Conservation (phyloP, 148 eudicot genomes). For the Nepenthes mirabilis region DNA sequence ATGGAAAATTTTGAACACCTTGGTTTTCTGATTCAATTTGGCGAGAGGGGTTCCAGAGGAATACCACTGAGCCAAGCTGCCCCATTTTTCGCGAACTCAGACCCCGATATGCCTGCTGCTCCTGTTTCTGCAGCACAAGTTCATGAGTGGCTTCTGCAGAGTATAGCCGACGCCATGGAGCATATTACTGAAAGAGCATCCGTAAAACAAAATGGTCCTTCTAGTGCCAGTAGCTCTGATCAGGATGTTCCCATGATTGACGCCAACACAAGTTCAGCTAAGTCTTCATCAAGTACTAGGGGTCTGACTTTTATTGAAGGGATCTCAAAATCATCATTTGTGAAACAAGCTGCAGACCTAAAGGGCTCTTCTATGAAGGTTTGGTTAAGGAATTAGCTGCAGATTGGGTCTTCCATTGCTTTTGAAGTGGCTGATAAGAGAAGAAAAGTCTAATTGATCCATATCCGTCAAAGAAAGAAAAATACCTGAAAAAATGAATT, state of each 20-base stretch:
- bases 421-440: background rate
- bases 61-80: slow-evolving; percentile 74
- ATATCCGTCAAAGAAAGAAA: background rate
- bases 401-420: background rate
- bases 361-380: slow-evolving; percentile 87
- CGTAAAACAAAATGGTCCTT: slow-evolving; percentile 67
- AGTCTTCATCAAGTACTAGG: slow-evolving; percentile 55
- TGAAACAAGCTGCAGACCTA: slow-evolving; percentile 79
- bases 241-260: slow-evolving; percentile 87
- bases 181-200: slow-evolving; percentile 68
- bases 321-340: slow-evolving; percentile 71
- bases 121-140: slow-evolving; percentile 81
- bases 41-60: slow-evolving; percentile 71
- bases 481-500: background rate
- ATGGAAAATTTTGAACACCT: slow-evolving; percentile 95
- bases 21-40: slow-evolving; percentile 66
- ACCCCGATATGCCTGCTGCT: slow-evolving; percentile 98
- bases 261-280: slow-evolving; percentile 46
- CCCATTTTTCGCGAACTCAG: slow-evolving; percentile 94
- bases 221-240: slow-evolving; percentile 41
- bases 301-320: slow-evolving; percentile 85
- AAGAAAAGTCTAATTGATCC: background rate
- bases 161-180: slow-evolving; percentile 57
- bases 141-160: slow-evolving; percentile 90
- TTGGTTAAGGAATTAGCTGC: background rate